Conservation (phyloP, 1,284 basidiomycete species). For the Hortiboletus rubellus region DNA sequence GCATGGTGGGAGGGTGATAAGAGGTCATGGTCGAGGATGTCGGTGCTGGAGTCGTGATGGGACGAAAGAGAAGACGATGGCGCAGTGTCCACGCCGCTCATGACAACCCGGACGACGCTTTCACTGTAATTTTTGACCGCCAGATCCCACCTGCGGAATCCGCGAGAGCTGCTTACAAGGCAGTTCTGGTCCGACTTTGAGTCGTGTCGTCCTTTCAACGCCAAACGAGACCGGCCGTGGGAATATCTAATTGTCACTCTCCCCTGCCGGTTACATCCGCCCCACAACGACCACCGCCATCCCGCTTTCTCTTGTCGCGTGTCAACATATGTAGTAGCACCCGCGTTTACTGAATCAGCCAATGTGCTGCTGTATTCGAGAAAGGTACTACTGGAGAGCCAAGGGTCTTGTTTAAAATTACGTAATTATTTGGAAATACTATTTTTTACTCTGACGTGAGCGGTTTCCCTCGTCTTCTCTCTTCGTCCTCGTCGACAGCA, state of each 20-base stretch:
- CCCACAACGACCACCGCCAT: background rate
- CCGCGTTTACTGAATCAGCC: background rate
- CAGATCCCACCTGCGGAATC: conserved; percentile 23
- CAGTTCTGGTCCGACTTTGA: conserved; percentile 15
- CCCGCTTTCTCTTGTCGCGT: no score
- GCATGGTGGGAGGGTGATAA: conserved; percentile 36
- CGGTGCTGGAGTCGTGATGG: conserved; percentile 26
- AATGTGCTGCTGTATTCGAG: background rate
- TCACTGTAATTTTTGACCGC: conserved; percentile 26
- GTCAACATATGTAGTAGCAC: no score
- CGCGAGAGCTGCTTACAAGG: conserved; percentile 22
- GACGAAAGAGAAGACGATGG: conserved; percentile 33
- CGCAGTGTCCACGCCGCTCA: conserved; percentile 35
- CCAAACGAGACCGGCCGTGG: conserved; percentile 23
- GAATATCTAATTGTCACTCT: conserved; percentile 15
- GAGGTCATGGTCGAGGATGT: conserved; percentile 36
- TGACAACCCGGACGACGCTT: conserved; percentile 31
- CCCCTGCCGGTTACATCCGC: conserved; percentile 18
- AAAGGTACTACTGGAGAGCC: background rate
- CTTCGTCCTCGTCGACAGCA: background rate
- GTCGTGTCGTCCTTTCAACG: conserved; percentile 31
- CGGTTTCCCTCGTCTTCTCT: conserved; percentile 3
- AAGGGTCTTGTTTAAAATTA: conserved; percentile 19
- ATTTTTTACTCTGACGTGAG: conserved; percentile 15
- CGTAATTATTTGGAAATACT: conserved; percentile 20